Conservation (phyloP, 352 stramenopile genomes). For the Globisporangium alternatum region DNA sequence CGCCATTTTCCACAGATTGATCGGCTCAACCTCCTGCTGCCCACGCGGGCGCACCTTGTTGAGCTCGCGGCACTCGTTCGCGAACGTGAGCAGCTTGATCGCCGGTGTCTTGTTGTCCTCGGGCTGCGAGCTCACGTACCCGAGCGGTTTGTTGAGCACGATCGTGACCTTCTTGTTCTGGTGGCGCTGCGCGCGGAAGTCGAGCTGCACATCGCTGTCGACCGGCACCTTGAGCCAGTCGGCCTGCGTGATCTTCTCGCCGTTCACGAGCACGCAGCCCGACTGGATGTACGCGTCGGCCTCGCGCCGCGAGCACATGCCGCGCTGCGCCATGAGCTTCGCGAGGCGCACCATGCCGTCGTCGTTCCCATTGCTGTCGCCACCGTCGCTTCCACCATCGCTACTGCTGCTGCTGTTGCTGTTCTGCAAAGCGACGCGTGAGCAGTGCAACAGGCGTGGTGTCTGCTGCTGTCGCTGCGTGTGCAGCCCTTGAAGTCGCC, state of each 20-base stretch:
- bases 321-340: constrained; percentile 79
- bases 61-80: constrained; percentile 73
- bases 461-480: neutral
- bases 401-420: no score
- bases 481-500: constrained; percentile 25
- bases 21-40: constrained; percentile 37
- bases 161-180: constrained; percentile 78
- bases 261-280: constrained; percentile 72
- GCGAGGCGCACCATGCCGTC: constrained; percentile 53
- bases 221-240: constrained; percentile 69
- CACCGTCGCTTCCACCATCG: neutral
- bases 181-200: constrained; percentile 63
- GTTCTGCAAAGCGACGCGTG: neutral
- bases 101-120: constrained; percentile 63
- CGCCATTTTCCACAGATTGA: constrained; percentile 74
- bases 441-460: constrained; percentile 4
- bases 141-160: constrained; percentile 82
- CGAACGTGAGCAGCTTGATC: constrained; percentile 70
- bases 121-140: constrained; percentile 78
- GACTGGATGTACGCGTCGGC: constrained; percentile 80
- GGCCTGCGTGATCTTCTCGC: constrained; percentile 43
- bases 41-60: constrained; percentile 40
- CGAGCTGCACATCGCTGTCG: constrained; percentile 57
- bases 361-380: neutral
- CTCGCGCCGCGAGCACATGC: constrained; percentile 77